Percentiles rank a stretch among this genome's conserved stretches.
Conservation (phyloP, 768 basidiomycete genomes). For the Suillus weaverae region DNA sequence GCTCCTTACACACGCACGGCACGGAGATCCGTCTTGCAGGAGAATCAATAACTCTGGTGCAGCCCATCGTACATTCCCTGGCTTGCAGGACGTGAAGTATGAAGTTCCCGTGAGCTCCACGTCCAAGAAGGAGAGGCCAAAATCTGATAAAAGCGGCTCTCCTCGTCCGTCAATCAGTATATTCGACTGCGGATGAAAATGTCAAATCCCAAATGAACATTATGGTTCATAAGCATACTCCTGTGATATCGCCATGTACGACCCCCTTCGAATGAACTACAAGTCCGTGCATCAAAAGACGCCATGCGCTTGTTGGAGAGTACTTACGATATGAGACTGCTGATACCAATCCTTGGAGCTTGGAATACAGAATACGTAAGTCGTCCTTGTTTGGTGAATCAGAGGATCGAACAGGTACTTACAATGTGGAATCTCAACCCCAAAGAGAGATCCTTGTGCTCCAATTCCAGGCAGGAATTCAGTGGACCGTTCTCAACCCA, state of each 20-base stretch:
- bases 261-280: slow-evolving; percentile 8
- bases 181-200: slow-evolving; percentile 10
- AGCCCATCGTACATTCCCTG: slow-evolving; percentile 15
- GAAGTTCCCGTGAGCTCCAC: slow-evolving; percentile 32
- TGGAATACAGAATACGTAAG: neutral
- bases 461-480: slow-evolving; percentile 38
- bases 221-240: neutral
- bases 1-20: slow-evolving; percentile 3
- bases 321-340: slow-evolving; percentile 40
- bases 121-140: slow-evolving; percentile 43
- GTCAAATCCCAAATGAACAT: neutral
- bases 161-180: slow-evolving; percentile 9
- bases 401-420: slow-evolving; percentile 11
- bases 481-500: slow-evolving; percentile 43
- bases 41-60: slow-evolving; percentile 20
- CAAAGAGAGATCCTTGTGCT: slow-evolving; percentile 36
- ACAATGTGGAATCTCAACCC: slow-evolving; percentile 38
- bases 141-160: slow-evolving; percentile 30
- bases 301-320: neutral
- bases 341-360: slow-evolving; percentile 42
- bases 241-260: slow-evolving; percentile 13
- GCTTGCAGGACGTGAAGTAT: slow-evolving; percentile 15
- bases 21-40: neutral
- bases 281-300: neutral
- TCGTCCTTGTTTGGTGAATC: neutral